Evolutionary conservation across 352 stramenopile species (phyloP).

Genomic region (Globisporangium perplexum): DNA sequence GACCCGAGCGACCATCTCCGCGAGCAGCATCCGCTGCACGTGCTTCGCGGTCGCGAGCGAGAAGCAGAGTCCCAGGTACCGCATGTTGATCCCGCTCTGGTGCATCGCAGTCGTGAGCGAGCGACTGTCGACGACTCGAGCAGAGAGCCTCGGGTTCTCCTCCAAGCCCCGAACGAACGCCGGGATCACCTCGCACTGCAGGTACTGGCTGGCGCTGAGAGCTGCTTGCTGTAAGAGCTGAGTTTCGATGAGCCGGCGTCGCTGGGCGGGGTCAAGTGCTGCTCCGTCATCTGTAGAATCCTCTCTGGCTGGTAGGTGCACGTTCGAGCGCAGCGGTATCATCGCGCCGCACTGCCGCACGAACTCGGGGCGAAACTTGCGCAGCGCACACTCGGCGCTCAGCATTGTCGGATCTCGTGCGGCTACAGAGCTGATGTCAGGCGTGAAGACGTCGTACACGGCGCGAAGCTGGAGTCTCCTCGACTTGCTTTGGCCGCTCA

Average conservation of each 20-base stretch:
- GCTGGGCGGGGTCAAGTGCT: neutral
- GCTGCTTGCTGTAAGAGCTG: slow-evolving; percentile 30
- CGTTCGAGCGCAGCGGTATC: slow-evolving; percentile 34
- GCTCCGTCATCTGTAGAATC: neutral
- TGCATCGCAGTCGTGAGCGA: slow-evolving; percentile 42
- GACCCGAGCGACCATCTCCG: slow-evolving; percentile 54
- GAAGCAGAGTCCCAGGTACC: slow-evolving; percentile 53
- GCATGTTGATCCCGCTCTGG: slow-evolving; percentile 45
- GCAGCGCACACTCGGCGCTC: slow-evolving; percentile 13
- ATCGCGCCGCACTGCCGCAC: slow-evolving; percentile 26
- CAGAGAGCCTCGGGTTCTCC: slow-evolving; percentile 6
- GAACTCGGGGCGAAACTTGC: slow-evolving; percentile 52
- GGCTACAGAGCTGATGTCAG: slow-evolving; percentile 15
- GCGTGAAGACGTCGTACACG: slow-evolving; percentile 28
- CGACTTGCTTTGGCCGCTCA: neutral
- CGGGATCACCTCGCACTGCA: slow-evolving; percentile 34
- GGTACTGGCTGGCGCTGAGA: slow-evolving; percentile 28
- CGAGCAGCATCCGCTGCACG: slow-evolving; percentile 34
- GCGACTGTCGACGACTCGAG: slow-evolving; percentile 25
- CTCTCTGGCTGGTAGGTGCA: neutral
- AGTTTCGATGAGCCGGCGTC: slow-evolving; percentile 15
- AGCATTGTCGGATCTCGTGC: slow-evolving; percentile 8
- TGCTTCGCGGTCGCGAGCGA: slow-evolving; percentile 38
- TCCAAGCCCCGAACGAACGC: slow-evolving; percentile 43
- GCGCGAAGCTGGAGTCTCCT: slow-evolving; percentile 19